A percentile compares a stretch with the other conserved stretches of the same genome.
phyloP scores from a whole-genome alignment of 192 early-diverging fungal species.

The Podila epicladia region DNA sequence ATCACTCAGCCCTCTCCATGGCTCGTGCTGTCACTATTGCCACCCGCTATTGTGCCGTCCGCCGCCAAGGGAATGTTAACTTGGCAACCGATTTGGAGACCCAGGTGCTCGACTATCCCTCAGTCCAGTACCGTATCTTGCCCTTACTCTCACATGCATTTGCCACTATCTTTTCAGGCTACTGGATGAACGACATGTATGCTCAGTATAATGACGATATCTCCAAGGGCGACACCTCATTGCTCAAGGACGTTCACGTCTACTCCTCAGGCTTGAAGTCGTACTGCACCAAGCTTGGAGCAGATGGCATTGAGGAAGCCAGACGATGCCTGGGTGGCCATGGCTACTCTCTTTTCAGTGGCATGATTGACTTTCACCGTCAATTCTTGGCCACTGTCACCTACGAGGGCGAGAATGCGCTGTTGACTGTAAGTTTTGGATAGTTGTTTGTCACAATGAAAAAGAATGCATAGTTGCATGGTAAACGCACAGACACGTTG shows the following conservation, averaged over 20 bases:
- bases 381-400: conserved; percentile 66
- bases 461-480: not conserved
- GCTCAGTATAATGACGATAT: conserved; percentile 62
- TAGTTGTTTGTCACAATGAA: not conserved
- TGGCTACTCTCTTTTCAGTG: conserved; percentile 74
- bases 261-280: conserved; percentile 81
- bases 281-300: conserved; percentile 70
- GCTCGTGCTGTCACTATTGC: conserved; percentile 72
- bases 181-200: conserved; percentile 63
- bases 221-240: conserved; percentile 57
- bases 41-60: conserved; percentile 72
- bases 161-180: conserved; percentile 66
- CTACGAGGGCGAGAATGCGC: conserved; percentile 76
- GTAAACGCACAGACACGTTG: not conserved
- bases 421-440: conserved; percentile 45
- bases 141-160: conserved; percentile 42
- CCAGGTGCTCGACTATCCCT: conserved; percentile 47
- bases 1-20: conserved; percentile 61
- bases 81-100: conserved; percentile 49
- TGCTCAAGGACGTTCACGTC: conserved; percentile 74
- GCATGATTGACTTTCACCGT: conserved; percentile 70
- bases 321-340: conserved; percentile 56
- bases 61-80: conserved; percentile 63
- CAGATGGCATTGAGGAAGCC: conserved; percentile 42
- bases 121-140: conserved; percentile 48